Evolutionary conservation across 1,139 yeast genomes (phyloP).

Genomic region (Saccharomycopsis hybrid): DNA sequence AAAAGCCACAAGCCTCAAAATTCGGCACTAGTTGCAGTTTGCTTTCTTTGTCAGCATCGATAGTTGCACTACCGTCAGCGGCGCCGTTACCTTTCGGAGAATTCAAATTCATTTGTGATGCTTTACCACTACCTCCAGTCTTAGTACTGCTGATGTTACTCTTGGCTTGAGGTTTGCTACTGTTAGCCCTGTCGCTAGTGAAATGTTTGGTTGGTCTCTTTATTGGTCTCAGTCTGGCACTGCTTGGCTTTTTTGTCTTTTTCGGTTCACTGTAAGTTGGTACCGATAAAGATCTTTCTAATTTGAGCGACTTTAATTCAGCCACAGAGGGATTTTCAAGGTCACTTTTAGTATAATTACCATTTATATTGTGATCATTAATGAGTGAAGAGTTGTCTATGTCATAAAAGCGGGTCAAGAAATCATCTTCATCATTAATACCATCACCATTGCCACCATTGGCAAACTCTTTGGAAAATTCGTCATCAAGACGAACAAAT

Average conservation of each 20-base stretch:
- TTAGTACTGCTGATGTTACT: no score
- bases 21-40: background rate
- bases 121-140: no score
- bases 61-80: no score
- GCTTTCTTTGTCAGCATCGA: no score
- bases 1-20: slow-evolving; percentile 21
- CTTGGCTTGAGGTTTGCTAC: background rate
- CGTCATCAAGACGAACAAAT: no score
- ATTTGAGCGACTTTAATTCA: slow-evolving; percentile 6
- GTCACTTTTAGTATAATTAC: background rate
- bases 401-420: background rate
- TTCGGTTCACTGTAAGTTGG: slow-evolving; percentile 10
- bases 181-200: background rate
- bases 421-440: background rate
- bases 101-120: no score
- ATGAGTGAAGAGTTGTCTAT: background rate
- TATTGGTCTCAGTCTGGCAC: background rate
- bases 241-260: background rate
- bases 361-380: background rate
- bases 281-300: slow-evolving; percentile 14
- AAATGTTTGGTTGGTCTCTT: slow-evolving; percentile 2
- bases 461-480: no score
- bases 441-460: background rate
- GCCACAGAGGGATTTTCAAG: background rate
- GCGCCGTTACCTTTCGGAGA: no score